Conservation (phyloP, 331 rosid genomes). For the Rosa hybrid region DNA sequence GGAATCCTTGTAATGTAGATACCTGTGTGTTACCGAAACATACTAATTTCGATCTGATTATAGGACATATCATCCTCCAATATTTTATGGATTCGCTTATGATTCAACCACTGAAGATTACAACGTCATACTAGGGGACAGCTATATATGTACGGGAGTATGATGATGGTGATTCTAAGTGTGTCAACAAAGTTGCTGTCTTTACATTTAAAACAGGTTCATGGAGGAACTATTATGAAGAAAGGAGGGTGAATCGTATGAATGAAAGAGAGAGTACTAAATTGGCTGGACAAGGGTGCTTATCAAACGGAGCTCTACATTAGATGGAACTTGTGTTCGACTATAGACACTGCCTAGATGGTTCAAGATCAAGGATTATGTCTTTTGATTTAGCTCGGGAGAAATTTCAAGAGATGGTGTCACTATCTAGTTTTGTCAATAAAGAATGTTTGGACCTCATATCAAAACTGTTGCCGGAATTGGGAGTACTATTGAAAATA, state of each 20-base stretch:
- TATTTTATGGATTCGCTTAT: neutral
- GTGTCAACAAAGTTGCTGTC: neutral
- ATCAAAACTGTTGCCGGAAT: neutral
- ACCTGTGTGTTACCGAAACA: too few relatives aligned
- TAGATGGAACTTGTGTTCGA: neutral
- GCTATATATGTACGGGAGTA: too few relatives aligned
- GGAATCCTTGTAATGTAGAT: constrained; percentile 8
- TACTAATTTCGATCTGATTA: too few relatives aligned
- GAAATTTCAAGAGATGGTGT: neutral
- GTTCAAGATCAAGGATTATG: neutral
- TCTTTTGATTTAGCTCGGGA: neutral
- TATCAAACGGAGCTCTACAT: neutral
- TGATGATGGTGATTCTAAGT: too few relatives aligned
- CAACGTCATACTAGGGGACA: neutral
- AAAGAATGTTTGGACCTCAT: neutral
- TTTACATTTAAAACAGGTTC: neutral
- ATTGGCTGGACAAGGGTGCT: constrained; percentile 5
- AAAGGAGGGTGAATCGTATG: neutral
- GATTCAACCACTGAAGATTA: constrained; percentile 16
- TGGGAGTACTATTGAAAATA: neutral
- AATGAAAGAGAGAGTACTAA: too few relatives aligned
- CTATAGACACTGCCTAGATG: neutral
- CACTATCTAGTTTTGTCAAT: neutral
- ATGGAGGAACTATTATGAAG: constrained; percentile 4
- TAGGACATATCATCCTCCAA: too few relatives aligned